These are phyloP conservation scores for Xylaria nigripes DNA, from an alignment of 495 filamentous ascomycete genomes.

Conservation along the genomic window DNA sequence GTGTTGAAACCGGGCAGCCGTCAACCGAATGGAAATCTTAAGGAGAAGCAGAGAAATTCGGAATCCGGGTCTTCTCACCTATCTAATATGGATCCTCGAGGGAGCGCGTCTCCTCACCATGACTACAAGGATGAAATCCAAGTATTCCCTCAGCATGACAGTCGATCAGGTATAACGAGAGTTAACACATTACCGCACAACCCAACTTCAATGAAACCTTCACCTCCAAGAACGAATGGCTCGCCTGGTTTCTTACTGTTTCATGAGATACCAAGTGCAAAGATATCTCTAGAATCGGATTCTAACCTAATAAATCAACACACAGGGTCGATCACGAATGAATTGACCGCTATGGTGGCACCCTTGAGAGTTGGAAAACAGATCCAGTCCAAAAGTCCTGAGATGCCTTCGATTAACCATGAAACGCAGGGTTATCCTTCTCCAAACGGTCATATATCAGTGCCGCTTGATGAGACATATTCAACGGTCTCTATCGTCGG, in stretches of 20 bases:
- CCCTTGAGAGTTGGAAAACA: slow-evolving; percentile 8
- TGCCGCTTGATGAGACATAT: not conserved
- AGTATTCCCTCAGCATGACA: not conserved
- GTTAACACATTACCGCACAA: slow-evolving; percentile 17
- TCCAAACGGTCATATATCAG: not conserved
- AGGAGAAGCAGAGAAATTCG: not conserved
- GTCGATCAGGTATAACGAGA: slow-evolving; percentile 10
- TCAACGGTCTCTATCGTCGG: no score
- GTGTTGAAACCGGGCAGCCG: slow-evolving; percentile 31
- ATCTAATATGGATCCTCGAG: not conserved
- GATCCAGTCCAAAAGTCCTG: not conserved
- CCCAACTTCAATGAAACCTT: not conserved
- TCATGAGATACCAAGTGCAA: slow-evolving; percentile 5
- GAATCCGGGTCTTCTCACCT: not conserved
- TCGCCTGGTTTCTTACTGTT: not conserved
- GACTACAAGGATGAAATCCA: not conserved
- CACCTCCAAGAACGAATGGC: not conserved
- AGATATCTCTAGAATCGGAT: not conserved
- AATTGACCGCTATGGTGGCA: not conserved
- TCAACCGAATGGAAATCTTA: slow-evolving; percentile 5
- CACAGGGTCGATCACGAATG: not conserved
- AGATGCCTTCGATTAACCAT: not conserved
- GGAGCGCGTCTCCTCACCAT: not conserved
- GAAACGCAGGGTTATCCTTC: not conserved
- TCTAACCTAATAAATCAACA: not conserved